These are phyloP conservation scores for Cystofilobasidium bisporidii DNA, from an alignment of 768 basidiomycete genomes.

Conservation along the genomic window DNA sequence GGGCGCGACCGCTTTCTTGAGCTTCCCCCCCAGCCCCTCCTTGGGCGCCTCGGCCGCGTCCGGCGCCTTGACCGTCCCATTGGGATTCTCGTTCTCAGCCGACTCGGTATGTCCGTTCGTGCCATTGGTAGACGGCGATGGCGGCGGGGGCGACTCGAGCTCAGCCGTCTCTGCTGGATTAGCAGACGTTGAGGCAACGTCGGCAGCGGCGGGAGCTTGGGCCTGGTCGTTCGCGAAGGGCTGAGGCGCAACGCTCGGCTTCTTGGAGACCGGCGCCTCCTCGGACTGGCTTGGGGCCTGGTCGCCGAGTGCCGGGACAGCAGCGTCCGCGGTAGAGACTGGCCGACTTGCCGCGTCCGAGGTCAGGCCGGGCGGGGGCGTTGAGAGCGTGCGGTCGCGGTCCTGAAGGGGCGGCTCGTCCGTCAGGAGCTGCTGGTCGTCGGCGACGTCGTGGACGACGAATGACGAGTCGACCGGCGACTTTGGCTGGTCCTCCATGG, in stretches of 20 bases:
- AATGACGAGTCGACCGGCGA: background rate
- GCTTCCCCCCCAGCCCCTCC: background rate
- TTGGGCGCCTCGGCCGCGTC: background rate
- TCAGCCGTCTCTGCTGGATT: background rate
- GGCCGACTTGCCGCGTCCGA: background rate
- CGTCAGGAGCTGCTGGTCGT: background rate
- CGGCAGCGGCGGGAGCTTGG: background rate
- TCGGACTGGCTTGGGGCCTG: background rate
- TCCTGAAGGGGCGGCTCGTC: background rate
- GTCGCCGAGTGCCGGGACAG: background rate
- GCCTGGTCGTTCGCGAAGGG: background rate
- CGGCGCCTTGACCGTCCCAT: background rate
- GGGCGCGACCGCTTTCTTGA: background rate
- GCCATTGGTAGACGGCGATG: background rate
- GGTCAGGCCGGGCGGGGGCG: background rate
- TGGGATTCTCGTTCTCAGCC: too few relatives aligned
- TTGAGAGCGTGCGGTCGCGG: background rate
- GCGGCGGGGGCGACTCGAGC: background rate
- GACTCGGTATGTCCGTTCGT: too few relatives aligned
- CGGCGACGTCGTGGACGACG: background rate
- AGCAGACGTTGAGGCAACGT: background rate
- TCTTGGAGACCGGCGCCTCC: background rate
- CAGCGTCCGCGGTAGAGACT: conserved; percentile 2
- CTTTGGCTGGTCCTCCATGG: background rate
- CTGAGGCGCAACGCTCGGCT: background rate